phyloP scores from a whole-genome alignment of 768 basidiomycete species.

The Sarcomyxa edulis region DNA sequence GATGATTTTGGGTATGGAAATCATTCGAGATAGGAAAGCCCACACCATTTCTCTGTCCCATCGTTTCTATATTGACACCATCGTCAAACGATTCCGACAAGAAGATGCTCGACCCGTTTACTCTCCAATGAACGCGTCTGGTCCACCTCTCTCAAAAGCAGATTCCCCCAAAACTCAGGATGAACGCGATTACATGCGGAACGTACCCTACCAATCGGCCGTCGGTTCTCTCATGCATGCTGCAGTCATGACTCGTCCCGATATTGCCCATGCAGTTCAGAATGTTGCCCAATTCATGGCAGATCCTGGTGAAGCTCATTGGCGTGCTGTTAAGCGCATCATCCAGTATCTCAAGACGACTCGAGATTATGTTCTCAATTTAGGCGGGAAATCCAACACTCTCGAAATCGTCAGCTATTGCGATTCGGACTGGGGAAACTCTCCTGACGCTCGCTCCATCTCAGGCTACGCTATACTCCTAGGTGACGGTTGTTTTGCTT shows the following conservation, averaged over 20 bases:
- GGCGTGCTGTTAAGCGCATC: constrained; percentile 17
- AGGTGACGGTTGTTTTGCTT: constrained; percentile 21
- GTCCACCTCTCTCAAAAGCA: constrained; percentile 3
- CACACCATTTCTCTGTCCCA: constrained; percentile 17
- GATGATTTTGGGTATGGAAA: constrained; percentile 8
- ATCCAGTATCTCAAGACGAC: constrained; percentile 24
- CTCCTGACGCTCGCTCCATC: constrained; percentile 16
- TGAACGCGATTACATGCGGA: not conserved
- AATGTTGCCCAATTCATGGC: constrained; percentile 17
- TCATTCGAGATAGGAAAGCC: constrained; percentile 9
- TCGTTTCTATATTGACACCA: constrained; percentile 14
- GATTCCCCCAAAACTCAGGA: constrained; percentile 8
- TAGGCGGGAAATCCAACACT: constrained; percentile 8
- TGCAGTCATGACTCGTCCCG: constrained; percentile 18
- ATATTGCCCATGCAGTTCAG: constrained; percentile 21
- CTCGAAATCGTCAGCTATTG: constrained; percentile 4
- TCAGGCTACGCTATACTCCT: constrained; percentile 22
- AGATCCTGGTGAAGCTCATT: constrained; percentile 17
- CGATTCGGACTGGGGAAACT: constrained; percentile 20
- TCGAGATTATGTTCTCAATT: constrained; percentile 7
- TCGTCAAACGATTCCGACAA: constrained; percentile 14
- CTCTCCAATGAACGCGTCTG: constrained; percentile 12
- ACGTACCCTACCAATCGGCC: constrained; percentile 14
- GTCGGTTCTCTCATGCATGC: constrained; percentile 26
- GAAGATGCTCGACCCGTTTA: constrained; percentile 10